phyloP scores from a whole-genome alignment of 345 rosid genomes.

The Aegle marmelos region DNA sequence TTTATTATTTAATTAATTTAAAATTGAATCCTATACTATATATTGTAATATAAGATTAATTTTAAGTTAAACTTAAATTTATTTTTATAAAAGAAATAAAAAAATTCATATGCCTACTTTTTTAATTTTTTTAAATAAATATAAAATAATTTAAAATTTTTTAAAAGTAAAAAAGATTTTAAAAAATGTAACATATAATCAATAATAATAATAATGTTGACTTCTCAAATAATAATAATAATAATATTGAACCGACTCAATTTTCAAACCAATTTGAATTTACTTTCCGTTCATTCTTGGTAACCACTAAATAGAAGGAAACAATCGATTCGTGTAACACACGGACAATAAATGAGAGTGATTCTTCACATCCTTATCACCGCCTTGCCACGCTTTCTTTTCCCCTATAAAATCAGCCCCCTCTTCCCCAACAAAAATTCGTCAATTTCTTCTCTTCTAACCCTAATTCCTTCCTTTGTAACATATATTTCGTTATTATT shows the following conservation, averaged over 20 bases:
- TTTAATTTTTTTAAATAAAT: no score
- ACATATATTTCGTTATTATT: accelerated
- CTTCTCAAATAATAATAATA: no score
- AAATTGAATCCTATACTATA: no score
- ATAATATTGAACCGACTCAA: neutral
- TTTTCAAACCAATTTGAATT: neutral
- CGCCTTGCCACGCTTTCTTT: neutral
- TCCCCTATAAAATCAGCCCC: neutral
- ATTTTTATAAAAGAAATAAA: no score
- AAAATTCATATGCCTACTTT: no score
- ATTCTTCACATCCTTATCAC: neutral
- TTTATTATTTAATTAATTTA: no score
- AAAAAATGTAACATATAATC: no score
- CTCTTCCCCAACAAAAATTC: neutral
- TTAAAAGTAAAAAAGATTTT: no score
- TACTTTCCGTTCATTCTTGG: neutral
- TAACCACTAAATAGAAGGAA: neutral
- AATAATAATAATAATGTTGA: no score
- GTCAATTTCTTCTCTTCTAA: neutral
- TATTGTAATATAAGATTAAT: no score
- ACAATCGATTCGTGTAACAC: neutral
- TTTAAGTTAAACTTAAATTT: no score
- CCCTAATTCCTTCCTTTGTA: neutral
- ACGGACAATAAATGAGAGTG: conserved; percentile 11
- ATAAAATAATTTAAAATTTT: no score